Evolutionary conservation across 139 green algal species (phyloP).

Genomic region (Chlamydomonas sp.): DNA sequence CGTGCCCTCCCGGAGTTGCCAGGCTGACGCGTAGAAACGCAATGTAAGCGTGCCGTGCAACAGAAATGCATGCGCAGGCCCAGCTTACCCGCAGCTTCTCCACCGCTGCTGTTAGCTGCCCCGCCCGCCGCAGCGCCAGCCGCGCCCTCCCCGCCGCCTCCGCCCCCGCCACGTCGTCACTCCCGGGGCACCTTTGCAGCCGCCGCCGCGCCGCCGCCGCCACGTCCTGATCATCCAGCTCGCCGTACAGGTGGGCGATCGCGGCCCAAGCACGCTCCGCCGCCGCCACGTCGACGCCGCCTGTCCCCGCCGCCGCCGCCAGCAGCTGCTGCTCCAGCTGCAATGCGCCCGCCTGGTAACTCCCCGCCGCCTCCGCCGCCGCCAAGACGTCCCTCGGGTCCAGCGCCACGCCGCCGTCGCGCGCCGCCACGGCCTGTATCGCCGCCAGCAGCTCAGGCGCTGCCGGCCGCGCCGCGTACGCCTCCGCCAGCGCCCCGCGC

Average conservation of each 20-base stretch:
- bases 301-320: neutral
- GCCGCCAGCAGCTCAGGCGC: constrained; percentile 10
- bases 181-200: constrained; percentile 27
- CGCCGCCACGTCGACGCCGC: neutral
- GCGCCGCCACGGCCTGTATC: constrained; percentile 20
- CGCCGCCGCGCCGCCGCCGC: constrained; percentile 2
- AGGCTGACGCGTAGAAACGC: no score
- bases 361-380: neutral
- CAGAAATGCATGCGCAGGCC: neutral
- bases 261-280: neutral
- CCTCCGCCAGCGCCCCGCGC: neutral
- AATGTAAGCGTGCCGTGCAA: no score
- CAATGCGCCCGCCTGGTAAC: constrained; percentile 11
- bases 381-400: constrained; percentile 13
- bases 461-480: constrained; percentile 5
- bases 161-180: neutral
- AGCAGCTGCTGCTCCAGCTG: constrained; percentile 13
- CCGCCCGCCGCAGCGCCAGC: constrained; percentile 29
- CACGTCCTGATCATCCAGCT: constrained; percentile 29
- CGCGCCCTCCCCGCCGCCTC: constrained; percentile 26
- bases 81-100: neutral
- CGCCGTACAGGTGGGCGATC: constrained; percentile 5
- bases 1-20: no score
- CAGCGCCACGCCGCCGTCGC: constrained; percentile 14
- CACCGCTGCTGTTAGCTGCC: constrained; percentile 16